Base-by-base conservation (phyloP, 2,329 filamentous ascomycete genomes). In the Cryphonectria radicalis region DNA sequence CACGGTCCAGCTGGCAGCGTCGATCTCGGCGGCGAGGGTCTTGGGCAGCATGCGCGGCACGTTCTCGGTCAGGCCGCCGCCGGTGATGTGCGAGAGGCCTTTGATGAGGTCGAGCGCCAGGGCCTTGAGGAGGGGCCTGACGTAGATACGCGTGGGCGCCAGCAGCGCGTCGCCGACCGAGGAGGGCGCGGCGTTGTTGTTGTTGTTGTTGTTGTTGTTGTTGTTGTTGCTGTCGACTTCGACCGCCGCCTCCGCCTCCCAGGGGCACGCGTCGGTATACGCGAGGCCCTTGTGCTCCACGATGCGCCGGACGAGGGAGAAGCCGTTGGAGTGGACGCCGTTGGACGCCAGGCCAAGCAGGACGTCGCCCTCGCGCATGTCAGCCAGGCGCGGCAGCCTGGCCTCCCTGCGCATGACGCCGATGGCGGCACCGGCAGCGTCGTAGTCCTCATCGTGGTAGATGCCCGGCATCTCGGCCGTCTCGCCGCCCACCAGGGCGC, bases 381-480 rank as follows among this genome's bases (percentile, higher is more conserved):
- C 86, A 13, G 89, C 85, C 74, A 88, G 92, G 75, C 91, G 88
- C 0, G 96, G 96, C 53, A 99, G 88, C 69, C 95, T 89, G 66
- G 88, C 85, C 6, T 87, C 88, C 46, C 88, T 83, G 50, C 87
- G 85, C 79, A 98, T 92, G 59, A 94, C 93, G 70, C 96, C 96
- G 63, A 97, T 91, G 25, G 95, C 95, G 55, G 92, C 93, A 73
- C 96, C 96, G 32, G 94, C 95, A 10, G 95, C 94, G 77, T 99
- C 96, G 80, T 98, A 99, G 78, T 97, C 93, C 66, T 94, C 93
- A 68, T 89, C 90, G 74, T 91, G 87, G 84, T 97, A 98, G 85
- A 98, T 93, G 69, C 95, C 95, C 0, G 95, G 95, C 96, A 99
- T 98, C 83, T 99, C 96, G 8, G 96, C 96, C 0, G 96, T 99